Base-by-base conservation (phyloP, 1,139 yeast species). In the Wickerhamomyces sp. region DNA sequence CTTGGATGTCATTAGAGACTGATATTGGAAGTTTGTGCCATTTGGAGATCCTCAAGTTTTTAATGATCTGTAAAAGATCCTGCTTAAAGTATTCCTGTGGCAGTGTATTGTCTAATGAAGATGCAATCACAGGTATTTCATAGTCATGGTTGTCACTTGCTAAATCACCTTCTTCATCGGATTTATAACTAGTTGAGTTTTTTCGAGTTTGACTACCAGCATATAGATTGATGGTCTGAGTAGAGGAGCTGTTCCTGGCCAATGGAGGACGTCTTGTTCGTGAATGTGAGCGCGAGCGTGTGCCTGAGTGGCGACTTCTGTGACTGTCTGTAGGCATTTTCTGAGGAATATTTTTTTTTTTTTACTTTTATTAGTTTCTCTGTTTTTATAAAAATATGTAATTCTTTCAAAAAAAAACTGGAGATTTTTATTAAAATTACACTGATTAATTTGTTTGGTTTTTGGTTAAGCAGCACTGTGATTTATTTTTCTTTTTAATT, bases 41-140 rank as follows among this genome's bases (percentile, higher is more conserved):
- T 60, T 84, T 82, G 35, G 88, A 76, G 38, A 92, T 76, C 42
- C 70, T 71, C 44, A 92, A 66, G 4, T 75, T 68, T 51, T 82
- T 83, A 34, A 83, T 63, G 34, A 87, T 67, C 4, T 80, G 75
- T 33, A 88, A 60, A 35, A 92, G 68, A 58, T 90, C 97, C 47
- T 83, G 86, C 55, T 86, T 85, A 59, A 92, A 82, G 60, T 89
- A 89, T 51, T 85, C 95, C 18, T 71, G 54, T 1, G 97, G 97
- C 41, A 92, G 68, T 3, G 87, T 62, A 51, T 82, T 80, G 56
- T 87, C 95, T 40, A 87, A 63, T 3, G 52, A 45, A 8, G 59
- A 65, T 30, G 57, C 55, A 12, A 64, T 60, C 20, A 54, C 58
- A 2, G 69, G 68, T 5, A 64, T 61, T 5, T 56, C 62, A 14